These are phyloP conservation scores for Yarrowia sp. DNA, from an alignment of 805 yeast genomes.

Conservation along the genomic window DNA sequence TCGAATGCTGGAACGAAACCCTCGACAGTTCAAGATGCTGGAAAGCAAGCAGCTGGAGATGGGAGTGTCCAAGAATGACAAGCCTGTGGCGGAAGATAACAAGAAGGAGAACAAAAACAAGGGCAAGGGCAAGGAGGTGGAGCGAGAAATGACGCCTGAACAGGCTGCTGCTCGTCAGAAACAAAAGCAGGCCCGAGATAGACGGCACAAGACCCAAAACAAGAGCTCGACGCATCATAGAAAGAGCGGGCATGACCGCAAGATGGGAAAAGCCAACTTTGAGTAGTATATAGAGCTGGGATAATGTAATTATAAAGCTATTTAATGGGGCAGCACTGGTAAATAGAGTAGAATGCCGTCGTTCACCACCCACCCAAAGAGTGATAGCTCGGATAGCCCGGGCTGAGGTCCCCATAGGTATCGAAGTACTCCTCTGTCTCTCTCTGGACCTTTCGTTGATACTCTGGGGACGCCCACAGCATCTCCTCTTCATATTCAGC, in stretches of 20 bases:
- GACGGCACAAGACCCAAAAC: conserved; percentile 36
- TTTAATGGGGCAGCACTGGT: too few relatives aligned
- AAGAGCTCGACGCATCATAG: conserved; percentile 38
- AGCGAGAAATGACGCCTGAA: conserved; percentile 12
- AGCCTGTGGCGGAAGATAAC: background rate
- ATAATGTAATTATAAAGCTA: background rate
- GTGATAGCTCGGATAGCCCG: too few relatives aligned
- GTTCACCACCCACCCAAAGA: too few relatives aligned
- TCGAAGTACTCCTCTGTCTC: too few relatives aligned
- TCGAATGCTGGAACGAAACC: conserved; percentile 70
- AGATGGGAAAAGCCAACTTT: conserved; percentile 34
- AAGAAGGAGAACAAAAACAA: background rate
- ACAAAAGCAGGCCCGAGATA: conserved; percentile 30
- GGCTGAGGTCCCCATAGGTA: too few relatives aligned
- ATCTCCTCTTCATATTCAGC: background rate
- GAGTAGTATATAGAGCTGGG: conserved; percentile 1
- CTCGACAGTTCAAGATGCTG: conserved; percentile 53
- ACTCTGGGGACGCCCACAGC: too few relatives aligned
- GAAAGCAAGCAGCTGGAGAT: conserved; percentile 27
- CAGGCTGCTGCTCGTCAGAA: conserved; percentile 32
- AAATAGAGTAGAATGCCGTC: too few relatives aligned
- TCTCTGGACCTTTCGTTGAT: too few relatives aligned
- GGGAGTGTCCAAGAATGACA: conserved; percentile 20
- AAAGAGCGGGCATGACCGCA: conserved; percentile 33
- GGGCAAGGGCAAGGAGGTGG: conserved; percentile 16